Evolutionary conservation across 345 rosid species (phyloP), one percentile per base, ranked within the genome.

Genomic region (Eucalyptus globulus): DNA sequence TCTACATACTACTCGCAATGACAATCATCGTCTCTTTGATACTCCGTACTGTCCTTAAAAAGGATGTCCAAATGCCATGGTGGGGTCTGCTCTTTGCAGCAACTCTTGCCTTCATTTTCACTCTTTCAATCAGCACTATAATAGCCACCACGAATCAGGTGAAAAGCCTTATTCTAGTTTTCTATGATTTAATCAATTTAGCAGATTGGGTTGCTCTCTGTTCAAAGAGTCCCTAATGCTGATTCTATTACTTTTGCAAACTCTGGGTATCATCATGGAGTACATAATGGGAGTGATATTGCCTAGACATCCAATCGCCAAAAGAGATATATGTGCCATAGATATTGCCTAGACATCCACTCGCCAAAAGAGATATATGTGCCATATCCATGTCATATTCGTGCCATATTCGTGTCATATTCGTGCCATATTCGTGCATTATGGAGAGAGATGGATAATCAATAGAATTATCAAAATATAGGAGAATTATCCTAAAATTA

Each of bases 261-360:
- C 98, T 90, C 97, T 95, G 1, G 98, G 99, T 94, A 95, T 96
- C 65, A 95, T 97, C 72, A 97, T 96, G 1, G 97, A 95, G 93
- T 97, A 97, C 19, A 90, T 93, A 54, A 97, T 95, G 97, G 99
- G 97, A 80, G 80, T 95, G 69, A 94, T 95, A 44, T 94, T 92
- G 87, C 98, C 97, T 2, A 97, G 97, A 91, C 88, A 95, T 89
- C 95, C 98, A 6, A 96, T 97, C 1, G 4, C 54, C 21, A 51
- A 51, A 51, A 51, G 22, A 51, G 54, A 16, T 51, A 51, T 51
- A 17, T 50, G 53, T 44, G 45, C 43, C 54, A 51, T 51, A 51
- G 69, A 94, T 95, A 44, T 94, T 92, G 87, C 98, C 97, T 2
- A 97, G 97, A 91, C 88, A 95, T 89, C 95, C 98, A 6, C 95